These are phyloP conservation scores for Lepidium didymum DNA, from an alignment of 345 rosid genomes.

Conservation along the genomic window DNA sequence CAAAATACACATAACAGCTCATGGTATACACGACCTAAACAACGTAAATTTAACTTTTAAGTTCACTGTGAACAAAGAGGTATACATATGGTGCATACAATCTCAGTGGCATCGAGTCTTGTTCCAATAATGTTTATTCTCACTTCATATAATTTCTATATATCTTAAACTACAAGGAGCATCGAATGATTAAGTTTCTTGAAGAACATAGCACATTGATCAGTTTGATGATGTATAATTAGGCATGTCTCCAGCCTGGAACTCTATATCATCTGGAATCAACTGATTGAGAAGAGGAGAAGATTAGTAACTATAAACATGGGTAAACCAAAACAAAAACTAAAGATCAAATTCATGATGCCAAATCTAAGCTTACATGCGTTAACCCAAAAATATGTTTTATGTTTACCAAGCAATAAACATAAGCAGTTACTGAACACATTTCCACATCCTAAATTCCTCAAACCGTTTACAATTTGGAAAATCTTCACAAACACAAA, in stretches of 20 bases:
- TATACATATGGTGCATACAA: conserved; percentile 38
- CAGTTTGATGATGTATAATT: conserved; percentile 90
- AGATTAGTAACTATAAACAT: not conserved
- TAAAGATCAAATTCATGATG: not conserved
- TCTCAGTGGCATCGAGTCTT: conserved; percentile 85
- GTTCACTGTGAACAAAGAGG: not conserved
- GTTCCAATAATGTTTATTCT: conserved; percentile 89
- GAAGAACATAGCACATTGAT: conserved; percentile 40
- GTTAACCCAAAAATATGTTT: too few species aligned
- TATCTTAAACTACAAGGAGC: conserved; percentile 7
- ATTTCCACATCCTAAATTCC: too few species aligned
- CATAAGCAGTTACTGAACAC: too few species aligned
- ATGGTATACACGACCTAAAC: not conserved
- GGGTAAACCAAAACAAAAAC: not conserved
- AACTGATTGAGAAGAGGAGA: conserved; percentile 27
- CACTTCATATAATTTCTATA: conserved; percentile 37
- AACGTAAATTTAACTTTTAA: not conserved
- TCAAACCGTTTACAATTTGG: too few species aligned
- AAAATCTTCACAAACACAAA: too few species aligned
- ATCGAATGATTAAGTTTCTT: not conserved
- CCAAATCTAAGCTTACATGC: too few species aligned
- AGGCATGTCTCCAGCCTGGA: too few species aligned
- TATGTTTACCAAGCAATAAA: too few species aligned
- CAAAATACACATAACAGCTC: not conserved
- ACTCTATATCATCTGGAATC: conserved; percentile 94